Base-by-base conservation (phyloP, 345 rosid species). In the Cardiospermum halicacabum region DNA sequence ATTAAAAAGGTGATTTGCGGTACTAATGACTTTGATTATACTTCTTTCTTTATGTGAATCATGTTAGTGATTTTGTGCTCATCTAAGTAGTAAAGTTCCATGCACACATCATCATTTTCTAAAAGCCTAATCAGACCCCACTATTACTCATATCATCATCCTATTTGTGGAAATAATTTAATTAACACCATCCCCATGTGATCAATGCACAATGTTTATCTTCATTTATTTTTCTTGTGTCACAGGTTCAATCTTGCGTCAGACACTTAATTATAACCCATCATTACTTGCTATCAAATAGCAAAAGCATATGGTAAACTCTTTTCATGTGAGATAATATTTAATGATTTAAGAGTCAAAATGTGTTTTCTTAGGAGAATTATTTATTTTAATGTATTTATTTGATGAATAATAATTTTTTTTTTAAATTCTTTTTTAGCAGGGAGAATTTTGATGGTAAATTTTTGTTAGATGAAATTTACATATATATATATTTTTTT, bases 151-250 rank as follows among this genome's bases (percentile, higher is more conserved):
- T 15, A 5, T 6, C 6, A 28, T 55, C 54, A 39, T 49, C 57
- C 55, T 64, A 25, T 48, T 30, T 51, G 54, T 62, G 68, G 60
- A 55, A 65, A 56, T 53, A 15, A 45, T 18, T 19, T 60, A 62
- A 66, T 43, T 61, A 16, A 42, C 59, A 50, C 40, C 53, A 43
- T 32, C 39, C 74, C 15, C 65, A 24, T 64, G 32, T 27, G 40
- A 62, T 53, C 63, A 58, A 42, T 31, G 32, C 16, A 60, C 66
- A 69, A 45, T 50, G 50, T 68, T 61, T 58, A 57, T 62, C 53
- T 42, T 42, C 49, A 53, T 62, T 48, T 47, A 16, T 21, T 47
- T 47, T 47, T 2, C 24, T 47, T 47, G 22, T 45, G 18, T 15
- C 18, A 6, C 19, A 45, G 18, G 19, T 9, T 24, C 10, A 18